A percentile compares a stretch with the other conserved stretches of the same genome.
phyloP scores from a whole-genome alignment of 805 yeast genomes.

The Suhomyces emberorum region DNA sequence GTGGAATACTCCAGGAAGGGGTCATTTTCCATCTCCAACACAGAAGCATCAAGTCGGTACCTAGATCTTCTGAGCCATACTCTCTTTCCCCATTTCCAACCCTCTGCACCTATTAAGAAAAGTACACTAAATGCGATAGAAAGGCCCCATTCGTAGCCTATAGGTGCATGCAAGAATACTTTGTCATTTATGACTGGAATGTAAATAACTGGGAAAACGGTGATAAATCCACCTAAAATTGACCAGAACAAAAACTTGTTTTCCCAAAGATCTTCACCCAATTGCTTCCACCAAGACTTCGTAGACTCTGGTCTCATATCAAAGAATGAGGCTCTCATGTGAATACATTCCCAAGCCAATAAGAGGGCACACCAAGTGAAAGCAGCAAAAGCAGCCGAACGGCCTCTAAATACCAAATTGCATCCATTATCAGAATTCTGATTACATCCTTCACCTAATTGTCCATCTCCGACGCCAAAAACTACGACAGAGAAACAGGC shows the following conservation, averaged over 20 bases:
- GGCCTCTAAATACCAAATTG: conserved; percentile 34
- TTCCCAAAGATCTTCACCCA: conserved; percentile 32
- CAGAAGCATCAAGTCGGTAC: conserved; percentile 27
- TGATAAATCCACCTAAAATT: conserved; percentile 30
- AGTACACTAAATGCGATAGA: conserved; percentile 30
- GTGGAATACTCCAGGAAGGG: conserved; percentile 40
- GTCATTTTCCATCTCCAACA: conserved; percentile 38
- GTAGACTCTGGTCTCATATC: conserved; percentile 36
- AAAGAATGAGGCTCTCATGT: conserved; percentile 33
- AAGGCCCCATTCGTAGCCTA: conserved; percentile 40
- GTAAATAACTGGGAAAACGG: conserved; percentile 40
- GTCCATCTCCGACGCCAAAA: conserved; percentile 37
- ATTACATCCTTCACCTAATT: conserved; percentile 38
- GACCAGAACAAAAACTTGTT: conserved; percentile 40
- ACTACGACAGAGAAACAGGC: conserved; percentile 36
- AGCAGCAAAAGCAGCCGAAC: conserved; percentile 37
- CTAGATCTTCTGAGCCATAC: conserved; percentile 22
- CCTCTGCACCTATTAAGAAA: conserved; percentile 34
- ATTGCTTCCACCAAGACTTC: conserved; percentile 36
- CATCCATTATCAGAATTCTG: conserved; percentile 21
- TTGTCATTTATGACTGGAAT: conserved; percentile 39
- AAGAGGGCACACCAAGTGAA: conserved; percentile 43
- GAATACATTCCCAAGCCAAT: conserved; percentile 41
- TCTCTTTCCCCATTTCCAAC: conserved; percentile 39
- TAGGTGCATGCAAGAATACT: conserved; percentile 37